Evolutionary conservation across 2,329 filamentous ascomycete genomes (phyloP).

Genomic region (Neodidymelliopsis sp.): DNA sequence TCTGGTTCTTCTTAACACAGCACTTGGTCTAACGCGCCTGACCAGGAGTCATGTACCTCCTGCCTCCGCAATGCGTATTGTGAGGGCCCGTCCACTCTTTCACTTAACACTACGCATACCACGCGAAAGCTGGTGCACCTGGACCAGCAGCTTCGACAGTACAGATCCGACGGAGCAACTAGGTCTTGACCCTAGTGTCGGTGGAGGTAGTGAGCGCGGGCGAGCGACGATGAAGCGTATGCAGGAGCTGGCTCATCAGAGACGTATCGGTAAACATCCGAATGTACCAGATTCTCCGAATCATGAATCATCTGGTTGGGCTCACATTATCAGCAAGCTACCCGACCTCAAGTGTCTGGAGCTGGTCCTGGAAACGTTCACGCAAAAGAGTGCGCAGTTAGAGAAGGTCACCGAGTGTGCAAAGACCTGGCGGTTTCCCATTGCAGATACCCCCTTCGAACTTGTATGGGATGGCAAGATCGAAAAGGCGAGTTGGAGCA

Average conservation of each 20-base stretch:
- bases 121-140: conserved; percentile 27
- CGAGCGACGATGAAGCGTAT: conserved; percentile 23
- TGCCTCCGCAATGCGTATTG: conserved; percentile 5
- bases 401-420: conserved; percentile 38
- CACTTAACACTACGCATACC: conserved; percentile 28
- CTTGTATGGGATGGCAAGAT: conserved; percentile 37
- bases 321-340: conserved; percentile 16
- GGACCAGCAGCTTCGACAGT: conserved; percentile 12
- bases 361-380: conserved; percentile 39
- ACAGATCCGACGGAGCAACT: conserved; percentile 10
- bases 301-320: conserved; percentile 20
- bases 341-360: conserved; percentile 30
- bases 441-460: conserved; percentile 15
- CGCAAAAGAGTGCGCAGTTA: conserved; percentile 31
- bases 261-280: conserved; percentile 24
- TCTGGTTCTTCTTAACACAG: background rate
- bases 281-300: background rate
- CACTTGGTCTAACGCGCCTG: background rate
- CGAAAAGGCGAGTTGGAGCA: conserved; percentile 22
- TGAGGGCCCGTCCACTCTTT: conserved; percentile 20
- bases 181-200: conserved; percentile 32
- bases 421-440: conserved; percentile 39
- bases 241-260: conserved; percentile 24
- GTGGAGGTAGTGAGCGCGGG: background rate
- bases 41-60: background rate